Conservation (phyloP, 768 basidiomycete genomes). For the Artomyces pyxidatus region DNA sequence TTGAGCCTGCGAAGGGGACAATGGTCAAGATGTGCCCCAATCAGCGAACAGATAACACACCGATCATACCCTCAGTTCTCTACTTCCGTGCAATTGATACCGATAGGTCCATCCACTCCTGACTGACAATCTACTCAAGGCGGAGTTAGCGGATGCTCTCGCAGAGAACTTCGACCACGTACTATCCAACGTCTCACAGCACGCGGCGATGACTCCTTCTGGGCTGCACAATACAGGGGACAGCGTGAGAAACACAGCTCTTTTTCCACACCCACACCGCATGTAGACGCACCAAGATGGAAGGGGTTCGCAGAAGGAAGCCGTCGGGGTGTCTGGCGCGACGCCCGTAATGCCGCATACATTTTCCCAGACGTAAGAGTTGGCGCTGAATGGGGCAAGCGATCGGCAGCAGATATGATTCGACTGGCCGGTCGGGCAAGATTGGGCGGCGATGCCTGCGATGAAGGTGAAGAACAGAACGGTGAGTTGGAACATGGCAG, state of each 20-base stretch:
- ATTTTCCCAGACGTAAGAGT: conserved; percentile 1
- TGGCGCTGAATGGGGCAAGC: neutral
- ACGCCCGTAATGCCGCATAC: neutral
- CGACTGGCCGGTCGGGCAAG: neutral
- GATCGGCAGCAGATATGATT: neutral
- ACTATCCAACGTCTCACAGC: neutral
- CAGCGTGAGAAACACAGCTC: too few species aligned
- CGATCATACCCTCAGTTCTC: too few species aligned
- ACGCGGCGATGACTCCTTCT: neutral
- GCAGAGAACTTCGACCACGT: neutral
- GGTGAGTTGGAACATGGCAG: neutral
- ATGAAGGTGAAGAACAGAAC: neutral
- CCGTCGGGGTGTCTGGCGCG: neutral
- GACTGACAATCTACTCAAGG: neutral
- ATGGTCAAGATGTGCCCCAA: too few species aligned
- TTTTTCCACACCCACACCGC: too few species aligned
- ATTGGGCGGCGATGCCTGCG: neutral
- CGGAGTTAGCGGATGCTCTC: neutral
- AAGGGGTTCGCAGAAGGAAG: neutral
- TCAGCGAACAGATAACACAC: too few species aligned
- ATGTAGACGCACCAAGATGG: neutral
- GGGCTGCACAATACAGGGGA: neutral
- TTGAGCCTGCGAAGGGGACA: too few species aligned
- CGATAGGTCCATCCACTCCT: neutral
- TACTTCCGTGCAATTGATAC: neutral